Conservation (phyloP, 148 eudicot genomes). For the Oxyria digyna region DNA sequence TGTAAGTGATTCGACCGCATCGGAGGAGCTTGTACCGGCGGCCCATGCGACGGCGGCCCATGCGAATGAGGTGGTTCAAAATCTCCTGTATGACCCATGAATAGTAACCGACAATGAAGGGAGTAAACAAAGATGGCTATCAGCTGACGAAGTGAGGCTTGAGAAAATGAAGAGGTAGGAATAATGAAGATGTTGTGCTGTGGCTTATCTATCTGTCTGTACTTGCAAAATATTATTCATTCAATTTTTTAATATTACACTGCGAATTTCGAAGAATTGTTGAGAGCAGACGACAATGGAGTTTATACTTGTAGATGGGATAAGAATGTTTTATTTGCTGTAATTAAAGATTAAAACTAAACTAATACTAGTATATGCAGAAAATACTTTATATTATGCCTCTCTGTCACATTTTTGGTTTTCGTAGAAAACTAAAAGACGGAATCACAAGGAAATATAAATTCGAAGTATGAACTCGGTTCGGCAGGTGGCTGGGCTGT, state of each 20-base stretch:
- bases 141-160: not conserved
- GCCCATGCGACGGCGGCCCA: no score
- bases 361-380: no score
- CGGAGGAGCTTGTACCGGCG: slow-evolving; percentile 20
- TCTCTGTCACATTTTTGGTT: not conserved
- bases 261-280: not conserved
- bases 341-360: not conserved
- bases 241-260: not conserved
- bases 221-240: not conserved
- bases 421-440: not conserved
- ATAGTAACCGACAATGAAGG: not conserved
- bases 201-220: not conserved
- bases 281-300: not conserved
- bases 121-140: not conserved
- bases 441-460: not conserved
- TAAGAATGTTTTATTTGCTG: not conserved
- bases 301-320: not conserved
- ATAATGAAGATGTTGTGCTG: not conserved
- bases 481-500: not conserved
- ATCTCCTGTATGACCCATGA: slow-evolving; percentile 1
- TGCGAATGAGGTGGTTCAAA: slow-evolving; percentile 5
- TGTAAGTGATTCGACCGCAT: slow-evolving; percentile 18
- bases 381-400: not conserved
- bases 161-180: not conserved
- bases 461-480: not conserved